Evolutionary conservation across 805 yeast genomes (phyloP).

Genomic region (Nakazawaea molendinolei): DNA sequence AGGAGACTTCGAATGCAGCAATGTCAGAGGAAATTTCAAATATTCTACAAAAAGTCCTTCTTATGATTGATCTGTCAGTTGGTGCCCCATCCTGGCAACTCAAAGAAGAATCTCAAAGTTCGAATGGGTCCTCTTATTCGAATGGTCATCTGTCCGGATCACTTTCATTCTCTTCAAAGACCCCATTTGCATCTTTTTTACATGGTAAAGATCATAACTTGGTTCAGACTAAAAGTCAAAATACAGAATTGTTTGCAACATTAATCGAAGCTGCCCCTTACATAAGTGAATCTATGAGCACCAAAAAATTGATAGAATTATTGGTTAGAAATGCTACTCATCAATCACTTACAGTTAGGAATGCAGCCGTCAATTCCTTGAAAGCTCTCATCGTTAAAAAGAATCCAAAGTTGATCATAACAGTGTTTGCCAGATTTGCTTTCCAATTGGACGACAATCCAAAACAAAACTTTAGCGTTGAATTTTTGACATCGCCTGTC

Average conservation of each 20-base stretch:
- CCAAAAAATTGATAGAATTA: slow-evolving; percentile 63
- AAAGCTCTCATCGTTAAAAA: slow-evolving; percentile 59
- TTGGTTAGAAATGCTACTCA: slow-evolving; percentile 75
- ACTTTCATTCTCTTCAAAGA: slow-evolving; percentile 14
- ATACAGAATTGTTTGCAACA: slow-evolving; percentile 57
- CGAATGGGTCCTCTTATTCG: slow-evolving; percentile 14
- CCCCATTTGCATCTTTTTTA: slow-evolving; percentile 9
- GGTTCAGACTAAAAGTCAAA: background rate
- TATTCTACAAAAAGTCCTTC: slow-evolving; percentile 46
- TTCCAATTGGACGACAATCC: slow-evolving; percentile 73
- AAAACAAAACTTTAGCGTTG: slow-evolving; percentile 43
- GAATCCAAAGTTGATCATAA: slow-evolving; percentile 64
- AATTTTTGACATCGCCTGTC: slow-evolving; percentile 53
- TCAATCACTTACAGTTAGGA: slow-evolving; percentile 51
- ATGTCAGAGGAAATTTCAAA: slow-evolving; percentile 69
- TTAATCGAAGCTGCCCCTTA: slow-evolving; percentile 72
- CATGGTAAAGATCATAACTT: slow-evolving; percentile 8
- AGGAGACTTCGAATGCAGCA: slow-evolving; percentile 37
- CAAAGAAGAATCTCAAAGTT: slow-evolving; percentile 11
- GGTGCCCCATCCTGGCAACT: slow-evolving; percentile 34
- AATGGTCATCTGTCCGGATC: slow-evolving; percentile 12
- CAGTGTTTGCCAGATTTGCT: slow-evolving; percentile 72
- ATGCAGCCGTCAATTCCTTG: slow-evolving; percentile 57
- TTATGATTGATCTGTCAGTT: slow-evolving; percentile 52
- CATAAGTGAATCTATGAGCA: slow-evolving; percentile 28